A percentile compares a stretch with the other conserved stretches of the same genome.
phyloP scores from a whole-genome alignment of 148 eudicot species.

The Dysphania ambrosioides region DNA sequence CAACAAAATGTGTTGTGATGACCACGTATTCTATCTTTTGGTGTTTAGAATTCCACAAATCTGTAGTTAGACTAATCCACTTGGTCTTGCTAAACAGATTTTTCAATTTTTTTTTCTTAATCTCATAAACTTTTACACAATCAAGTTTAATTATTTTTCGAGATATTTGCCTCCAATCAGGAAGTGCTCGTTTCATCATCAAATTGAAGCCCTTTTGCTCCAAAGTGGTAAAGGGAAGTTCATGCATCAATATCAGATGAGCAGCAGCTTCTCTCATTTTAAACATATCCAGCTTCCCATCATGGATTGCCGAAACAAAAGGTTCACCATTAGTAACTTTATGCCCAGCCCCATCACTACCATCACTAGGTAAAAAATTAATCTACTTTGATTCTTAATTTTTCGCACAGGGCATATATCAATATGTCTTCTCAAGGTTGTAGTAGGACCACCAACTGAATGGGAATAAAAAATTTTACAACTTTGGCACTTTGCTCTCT shows the following conservation, averaged over 20 bases:
- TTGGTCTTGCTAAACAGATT: not conserved
- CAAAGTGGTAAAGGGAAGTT: no score
- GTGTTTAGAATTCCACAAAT: conserved; percentile 4
- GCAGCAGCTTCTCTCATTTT: conserved; percentile 10
- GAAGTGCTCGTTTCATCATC: no score
- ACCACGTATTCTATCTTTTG: conserved; percentile 13
- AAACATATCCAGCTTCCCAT: conserved; percentile 11
- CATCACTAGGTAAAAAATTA: conserved; percentile 13
- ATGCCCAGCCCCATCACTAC: not conserved
- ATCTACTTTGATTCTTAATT: conserved; percentile 3
- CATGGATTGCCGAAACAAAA: not conserved
- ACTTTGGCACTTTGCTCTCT: no score
- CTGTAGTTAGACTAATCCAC: not conserved
- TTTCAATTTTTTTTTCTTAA: conserved; percentile 14
- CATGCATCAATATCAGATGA: conserved; percentile 18
- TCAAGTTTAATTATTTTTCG: no score
- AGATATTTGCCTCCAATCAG: no score
- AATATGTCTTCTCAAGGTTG: no score
- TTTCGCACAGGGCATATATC: no score
- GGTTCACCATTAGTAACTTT: no score
- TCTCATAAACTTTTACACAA: conserved; percentile 7
- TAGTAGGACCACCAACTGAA: no score
- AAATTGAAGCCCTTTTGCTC: no score
- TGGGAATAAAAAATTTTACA: no score
- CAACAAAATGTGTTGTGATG: conserved; percentile 11